Conservation (phyloP, 2,329 filamentous ascomycete species). For the Lecanicillium sp. region DNA sequence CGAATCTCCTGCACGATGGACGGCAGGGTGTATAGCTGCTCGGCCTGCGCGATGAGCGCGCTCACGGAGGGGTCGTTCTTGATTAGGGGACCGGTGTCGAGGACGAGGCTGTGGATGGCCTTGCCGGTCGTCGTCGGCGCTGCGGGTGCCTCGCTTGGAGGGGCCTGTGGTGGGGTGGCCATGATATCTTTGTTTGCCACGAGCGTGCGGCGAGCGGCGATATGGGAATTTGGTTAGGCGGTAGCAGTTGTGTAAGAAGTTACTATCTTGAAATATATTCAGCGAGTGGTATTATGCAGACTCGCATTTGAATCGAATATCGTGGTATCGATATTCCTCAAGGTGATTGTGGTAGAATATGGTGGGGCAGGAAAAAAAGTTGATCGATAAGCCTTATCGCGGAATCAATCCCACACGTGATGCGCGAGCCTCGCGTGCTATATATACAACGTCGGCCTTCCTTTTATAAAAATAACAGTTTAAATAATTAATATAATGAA, state of each 20-base stretch:
- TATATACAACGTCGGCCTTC: neutral
- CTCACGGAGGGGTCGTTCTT: constrained; percentile 86
- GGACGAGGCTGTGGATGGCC: constrained; percentile 72
- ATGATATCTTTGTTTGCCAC: neutral
- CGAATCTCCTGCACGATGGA: constrained; percentile 83
- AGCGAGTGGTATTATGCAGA: no score
- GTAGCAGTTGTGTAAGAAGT: neutral
- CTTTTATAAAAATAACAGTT: neutral
- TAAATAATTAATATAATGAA: no score
- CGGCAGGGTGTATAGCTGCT: constrained; percentile 75
- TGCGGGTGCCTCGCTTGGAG: constrained; percentile 5
- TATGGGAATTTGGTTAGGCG: neutral
- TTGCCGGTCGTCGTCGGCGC: constrained; percentile 38
- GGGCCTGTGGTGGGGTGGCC: constrained; percentile 12
- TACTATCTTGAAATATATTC: no score
- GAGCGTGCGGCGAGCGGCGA: no score
- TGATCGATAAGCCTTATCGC: constrained; percentile 12
- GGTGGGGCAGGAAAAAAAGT: constrained; percentile 11
- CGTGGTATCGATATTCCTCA: constrained; percentile 9
- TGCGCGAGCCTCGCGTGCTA: neutral
- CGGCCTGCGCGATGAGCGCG: constrained; percentile 70
- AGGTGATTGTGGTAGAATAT: constrained; percentile 6
- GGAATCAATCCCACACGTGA: neutral
- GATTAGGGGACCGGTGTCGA: constrained; percentile 90
- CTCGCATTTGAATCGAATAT: neutral